A percentile compares a stretch with the other conserved stretches of the same genome.
Evolutionary conservation across 371 early-diverging fungal species (phyloP).

Genomic region (Actinomucor elegans): DNA sequence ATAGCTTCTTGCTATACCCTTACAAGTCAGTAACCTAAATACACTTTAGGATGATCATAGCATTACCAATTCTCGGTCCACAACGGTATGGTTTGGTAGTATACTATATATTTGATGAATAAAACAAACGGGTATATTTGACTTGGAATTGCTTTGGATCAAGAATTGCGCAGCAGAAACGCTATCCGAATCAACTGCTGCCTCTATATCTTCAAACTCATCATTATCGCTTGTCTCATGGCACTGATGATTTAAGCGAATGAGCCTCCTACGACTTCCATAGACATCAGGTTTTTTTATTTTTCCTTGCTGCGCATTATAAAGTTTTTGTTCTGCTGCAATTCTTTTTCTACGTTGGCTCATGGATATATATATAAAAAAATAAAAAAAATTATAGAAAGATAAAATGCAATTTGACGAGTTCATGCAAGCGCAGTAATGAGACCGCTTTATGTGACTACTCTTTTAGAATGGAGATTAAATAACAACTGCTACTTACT

Average conservation of each 20-base stretch:
- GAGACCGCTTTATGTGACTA: no score
- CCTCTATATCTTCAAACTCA: conserved; percentile 3
- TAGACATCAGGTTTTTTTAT: conserved; percentile 32
- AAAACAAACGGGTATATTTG: conserved; percentile 25
- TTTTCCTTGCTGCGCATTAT: conserved; percentile 12
- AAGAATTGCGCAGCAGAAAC: conserved; percentile 32
- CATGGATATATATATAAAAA: not conserved
- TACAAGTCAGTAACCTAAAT: no score
- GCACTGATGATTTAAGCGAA: not conserved
- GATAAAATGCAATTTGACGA: no score
- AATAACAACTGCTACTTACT: no score
- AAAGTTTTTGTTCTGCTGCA: conserved; percentile 9
- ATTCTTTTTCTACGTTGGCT: not conserved
- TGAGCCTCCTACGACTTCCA: conserved; percentile 10
- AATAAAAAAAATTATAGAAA: not conserved
- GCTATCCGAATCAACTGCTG: conserved; percentile 25
- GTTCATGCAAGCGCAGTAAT: no score
- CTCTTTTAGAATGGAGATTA: no score
- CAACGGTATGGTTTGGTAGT: conserved; percentile 29
- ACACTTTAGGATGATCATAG: no score
- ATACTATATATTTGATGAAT: conserved; percentile 44
- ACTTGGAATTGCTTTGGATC: conserved; percentile 13
- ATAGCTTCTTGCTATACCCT: conserved; percentile 27
- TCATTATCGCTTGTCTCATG: conserved; percentile 17
- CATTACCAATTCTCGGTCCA: conserved; percentile 44